phyloP scores from a whole-genome alignment of 441 rosid genomes.

The Bocquillonia castaneifolia region DNA sequence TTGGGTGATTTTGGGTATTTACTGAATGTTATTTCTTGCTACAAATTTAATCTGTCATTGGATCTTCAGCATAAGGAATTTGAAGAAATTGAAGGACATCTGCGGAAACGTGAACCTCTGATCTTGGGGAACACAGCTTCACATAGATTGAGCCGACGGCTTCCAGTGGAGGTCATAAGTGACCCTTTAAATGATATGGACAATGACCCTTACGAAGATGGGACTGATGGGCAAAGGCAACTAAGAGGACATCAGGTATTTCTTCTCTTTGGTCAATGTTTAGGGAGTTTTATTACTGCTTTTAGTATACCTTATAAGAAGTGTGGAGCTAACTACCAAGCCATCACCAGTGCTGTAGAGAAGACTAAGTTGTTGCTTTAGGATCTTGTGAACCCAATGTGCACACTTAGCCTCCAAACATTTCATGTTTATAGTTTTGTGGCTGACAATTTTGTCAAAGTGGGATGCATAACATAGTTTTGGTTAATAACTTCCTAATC shows the following conservation, averaged over 20 bases:
- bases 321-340: slow-evolving; percentile 1
- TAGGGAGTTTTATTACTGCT: slow-evolving; percentile 10
- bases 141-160: slow-evolving; percentile 68
- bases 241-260: slow-evolving; percentile 71
- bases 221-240: slow-evolving; percentile 53
- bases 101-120: slow-evolving; percentile 78
- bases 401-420: background rate
- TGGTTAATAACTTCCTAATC: background rate
- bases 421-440: background rate
- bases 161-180: slow-evolving; percentile 83
- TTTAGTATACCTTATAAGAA: slow-evolving; percentile 7
- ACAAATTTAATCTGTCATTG: background rate
- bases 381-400: background rate
- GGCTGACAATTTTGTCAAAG: background rate
- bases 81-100: slow-evolving; percentile 87
- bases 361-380: slow-evolving; percentile 4
- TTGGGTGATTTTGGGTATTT: background rate
- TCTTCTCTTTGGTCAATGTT: background rate
- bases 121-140: slow-evolving; percentile 77
- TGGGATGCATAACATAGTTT: background rate
- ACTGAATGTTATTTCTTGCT: background rate
- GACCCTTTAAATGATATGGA: slow-evolving; percentile 83
- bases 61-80: slow-evolving; percentile 89
- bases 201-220: slow-evolving; percentile 84
- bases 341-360: background rate